Evolutionary conservation across 2,329 filamentous ascomycete genomes (phyloP), one percentile per base, ranked within the genome.

Genomic region (Cladophialophora immunda): DNA sequence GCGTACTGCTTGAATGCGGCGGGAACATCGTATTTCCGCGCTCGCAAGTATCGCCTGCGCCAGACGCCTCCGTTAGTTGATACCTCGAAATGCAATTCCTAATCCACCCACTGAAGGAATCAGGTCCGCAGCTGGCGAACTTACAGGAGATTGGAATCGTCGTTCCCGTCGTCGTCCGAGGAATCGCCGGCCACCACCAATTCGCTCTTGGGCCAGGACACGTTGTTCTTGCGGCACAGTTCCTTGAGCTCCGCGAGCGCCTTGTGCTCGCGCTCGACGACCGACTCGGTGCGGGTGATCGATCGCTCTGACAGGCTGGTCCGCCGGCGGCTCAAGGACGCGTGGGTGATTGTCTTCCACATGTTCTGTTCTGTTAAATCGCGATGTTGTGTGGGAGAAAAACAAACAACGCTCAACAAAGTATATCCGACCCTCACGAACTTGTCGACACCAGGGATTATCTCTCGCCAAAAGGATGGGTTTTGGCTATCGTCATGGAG

Each of bases 1-100:
- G 89, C 88, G 81, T 97, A 96, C 80, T 97, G 94, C 67, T 81
- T 84, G 76, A 90, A 90, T 8, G 93, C 93, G 72, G 94, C 92
- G 71, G 88, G 81, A 6, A 91, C 86, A 29, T 89, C 81, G 83
- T 94, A 97, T 78, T 89, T 90, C 64, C 93, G 89, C 34, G 94
- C 93, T 73, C 94, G 90, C 60, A 97, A 84, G 78, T 90, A 97
- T 66, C 94, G 92, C 69, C 92, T 94, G 73, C 9, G 25, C 36
- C 30, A 8, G 6, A 54, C 9, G 41, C 53, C 32, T 15, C 36
- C 13, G 41, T 50, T 13, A 50, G 45, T n/a, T n/a, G n/a, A 45
- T 19, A 45, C 19, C 15, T 22, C 13, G 9, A 38, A 38, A 15
- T 15, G 8, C 29, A 4, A 30, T 8, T 8, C 29, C 29, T 30